Evolutionary conservation across 164 flowering plant genomes (phyloP).

Genomic region (Protea cynaroides): DNA sequence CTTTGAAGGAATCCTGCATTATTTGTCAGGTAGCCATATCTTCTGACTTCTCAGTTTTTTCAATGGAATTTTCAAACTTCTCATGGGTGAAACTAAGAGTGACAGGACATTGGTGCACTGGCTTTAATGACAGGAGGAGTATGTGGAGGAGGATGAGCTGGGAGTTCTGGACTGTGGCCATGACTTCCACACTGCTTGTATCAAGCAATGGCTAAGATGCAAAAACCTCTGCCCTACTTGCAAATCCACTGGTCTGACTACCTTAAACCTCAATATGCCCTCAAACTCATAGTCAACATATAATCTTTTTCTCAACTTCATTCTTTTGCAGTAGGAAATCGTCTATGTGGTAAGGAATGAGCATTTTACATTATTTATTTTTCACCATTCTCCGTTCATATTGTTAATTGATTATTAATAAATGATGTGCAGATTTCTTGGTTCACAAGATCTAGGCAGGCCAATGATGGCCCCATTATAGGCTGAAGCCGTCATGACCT

Average conservation of each 20-base stretch:
- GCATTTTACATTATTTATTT: background rate
- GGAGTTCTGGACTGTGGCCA: background rate
- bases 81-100: background rate
- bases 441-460: background rate
- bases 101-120: background rate
- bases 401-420: background rate
- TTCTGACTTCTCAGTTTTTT: background rate
- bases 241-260: background rate
- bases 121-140: background rate
- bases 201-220: background rate
- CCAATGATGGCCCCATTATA: no score
- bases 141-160: background rate
- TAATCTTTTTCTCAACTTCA: background rate
- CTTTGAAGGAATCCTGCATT: background rate
- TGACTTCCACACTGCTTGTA: background rate
- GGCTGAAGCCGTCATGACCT: background rate
- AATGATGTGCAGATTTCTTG: background rate
- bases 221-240: background rate
- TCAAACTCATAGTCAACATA: background rate
- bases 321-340: background rate
- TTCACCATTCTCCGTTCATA: background rate
- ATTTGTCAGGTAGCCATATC: background rate
- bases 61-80: background rate
- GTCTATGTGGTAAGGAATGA: background rate
- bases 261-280: background rate